phyloP scores from a whole-genome alignment of 345 rosid species.

The Populus nigra region DNA sequence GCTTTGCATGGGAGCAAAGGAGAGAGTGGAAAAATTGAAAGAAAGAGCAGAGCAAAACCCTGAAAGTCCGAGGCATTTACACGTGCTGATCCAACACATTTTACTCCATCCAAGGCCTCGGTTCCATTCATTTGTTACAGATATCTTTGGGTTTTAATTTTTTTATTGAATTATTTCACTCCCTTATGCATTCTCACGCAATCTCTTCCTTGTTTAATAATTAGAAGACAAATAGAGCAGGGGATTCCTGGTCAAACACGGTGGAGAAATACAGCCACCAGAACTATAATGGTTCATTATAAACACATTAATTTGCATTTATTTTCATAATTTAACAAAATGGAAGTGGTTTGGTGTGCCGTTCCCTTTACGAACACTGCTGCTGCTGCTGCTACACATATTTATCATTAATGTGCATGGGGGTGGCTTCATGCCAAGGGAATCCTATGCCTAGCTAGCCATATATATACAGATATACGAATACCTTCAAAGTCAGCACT shows the following conservation, averaged over 20 bases:
- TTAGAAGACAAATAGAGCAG: not conserved
- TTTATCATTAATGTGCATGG: not conserved
- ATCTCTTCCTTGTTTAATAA: constrained; percentile 5
- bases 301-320: constrained; percentile 1
- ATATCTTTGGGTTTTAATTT: not conserved
- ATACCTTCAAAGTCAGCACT: not conserved
- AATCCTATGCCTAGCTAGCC: not conserved
- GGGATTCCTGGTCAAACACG: constrained; percentile 58
- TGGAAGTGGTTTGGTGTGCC: constrained; percentile 27
- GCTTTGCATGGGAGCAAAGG: not conserved
- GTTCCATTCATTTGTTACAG: constrained; percentile 12
- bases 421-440: not conserved
- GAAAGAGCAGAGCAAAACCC: constrained; percentile 22
- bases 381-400: not conserved
- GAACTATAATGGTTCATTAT: not conserved
- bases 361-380: constrained; percentile 60
- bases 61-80: constrained; percentile 38
- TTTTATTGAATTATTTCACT: constrained; percentile 10
- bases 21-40: not conserved
- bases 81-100: constrained; percentile 40
- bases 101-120: constrained; percentile 34
- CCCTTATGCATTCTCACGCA: constrained; percentile 48
- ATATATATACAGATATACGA: not conserved
- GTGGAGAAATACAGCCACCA: constrained; percentile 13
- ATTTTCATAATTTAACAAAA: not conserved